These are phyloP conservation scores for Geotrichum fermentans DNA, from an alignment of 1,139 yeast genomes.

Conservation along the genomic window DNA sequence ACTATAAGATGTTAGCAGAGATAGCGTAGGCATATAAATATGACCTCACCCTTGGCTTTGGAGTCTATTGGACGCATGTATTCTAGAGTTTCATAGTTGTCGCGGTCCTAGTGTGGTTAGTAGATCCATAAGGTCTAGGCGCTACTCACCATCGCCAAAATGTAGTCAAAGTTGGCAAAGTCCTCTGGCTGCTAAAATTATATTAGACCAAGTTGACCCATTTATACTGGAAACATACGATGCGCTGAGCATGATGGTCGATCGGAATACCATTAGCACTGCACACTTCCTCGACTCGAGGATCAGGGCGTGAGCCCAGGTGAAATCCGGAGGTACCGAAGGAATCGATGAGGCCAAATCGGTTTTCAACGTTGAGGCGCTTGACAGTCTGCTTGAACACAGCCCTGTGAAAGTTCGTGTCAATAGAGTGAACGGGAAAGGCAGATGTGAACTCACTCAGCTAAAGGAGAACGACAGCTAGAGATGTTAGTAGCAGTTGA, in stretches of 20 bases:
- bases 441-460: conserved; percentile 56
- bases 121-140: too few relatives aligned
- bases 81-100: conserved; percentile 56
- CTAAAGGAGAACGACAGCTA: conserved; percentile 96
- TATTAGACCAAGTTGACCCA: conserved; percentile 58
- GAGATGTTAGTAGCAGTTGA: conserved; percentile 12
- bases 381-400: conserved; percentile 66
- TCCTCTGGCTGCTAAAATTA: conserved; percentile 53
- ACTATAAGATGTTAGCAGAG: conserved; percentile 23
- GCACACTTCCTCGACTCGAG: conserved; percentile 67
- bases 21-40: background rate
- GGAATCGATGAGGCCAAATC: conserved; percentile 62
- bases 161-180: conserved; percentile 69
- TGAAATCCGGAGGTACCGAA: conserved; percentile 89
- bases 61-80: conserved; percentile 54
- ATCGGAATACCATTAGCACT: conserved; percentile 68
- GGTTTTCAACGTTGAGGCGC: conserved; percentile 41
- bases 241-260: conserved; percentile 70
- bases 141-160: conserved; percentile 62
- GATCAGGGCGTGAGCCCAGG: conserved; percentile 75
- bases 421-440: background rate
- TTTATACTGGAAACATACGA: conserved; percentile 30
- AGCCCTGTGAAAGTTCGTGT: conserved; percentile 42
- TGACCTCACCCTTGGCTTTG: conserved; percentile 38
- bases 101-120: conserved; percentile 45